A percentile compares a stretch with the other conserved stretches of the same genome.
Conservation (phyloP, 208 protist genomes). For the Leishmania major region DNA sequence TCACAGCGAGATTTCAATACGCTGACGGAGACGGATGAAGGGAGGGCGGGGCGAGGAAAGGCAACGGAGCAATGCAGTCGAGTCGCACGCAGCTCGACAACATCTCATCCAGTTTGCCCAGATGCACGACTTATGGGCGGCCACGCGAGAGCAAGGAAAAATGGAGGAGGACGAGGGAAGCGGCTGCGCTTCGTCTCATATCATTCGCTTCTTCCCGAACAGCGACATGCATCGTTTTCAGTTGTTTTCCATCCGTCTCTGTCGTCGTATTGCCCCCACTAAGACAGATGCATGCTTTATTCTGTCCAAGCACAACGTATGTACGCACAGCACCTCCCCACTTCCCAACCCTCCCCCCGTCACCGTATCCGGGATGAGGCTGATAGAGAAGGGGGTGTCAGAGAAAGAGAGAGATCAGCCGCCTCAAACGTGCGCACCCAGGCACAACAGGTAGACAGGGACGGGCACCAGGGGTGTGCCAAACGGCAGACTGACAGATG, state of each 20-base stretch:
- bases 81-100: slow-evolving; percentile 51
- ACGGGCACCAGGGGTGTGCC: background rate
- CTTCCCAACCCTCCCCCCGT: background rate
- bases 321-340: background rate
- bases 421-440: background rate
- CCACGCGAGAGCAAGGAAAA: background rate
- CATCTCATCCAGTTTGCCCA: background rate
- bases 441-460: background rate
- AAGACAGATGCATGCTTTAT: background rate
- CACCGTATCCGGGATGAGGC: background rate
- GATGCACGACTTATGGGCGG: background rate
- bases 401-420: background rate
- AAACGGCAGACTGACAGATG: background rate
- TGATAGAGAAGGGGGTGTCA: background rate
- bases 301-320: background rate
- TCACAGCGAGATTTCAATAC: background rate
- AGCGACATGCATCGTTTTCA: background rate
- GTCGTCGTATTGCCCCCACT: background rate
- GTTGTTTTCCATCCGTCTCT: background rate
- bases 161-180: background rate
- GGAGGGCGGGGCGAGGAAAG: background rate
- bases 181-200: background rate
- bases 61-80: slow-evolving; percentile 34
- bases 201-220: background rate
- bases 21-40: background rate